Base-by-base conservation (phyloP, 805 yeast species). In the Starmera quercuum region DNA sequence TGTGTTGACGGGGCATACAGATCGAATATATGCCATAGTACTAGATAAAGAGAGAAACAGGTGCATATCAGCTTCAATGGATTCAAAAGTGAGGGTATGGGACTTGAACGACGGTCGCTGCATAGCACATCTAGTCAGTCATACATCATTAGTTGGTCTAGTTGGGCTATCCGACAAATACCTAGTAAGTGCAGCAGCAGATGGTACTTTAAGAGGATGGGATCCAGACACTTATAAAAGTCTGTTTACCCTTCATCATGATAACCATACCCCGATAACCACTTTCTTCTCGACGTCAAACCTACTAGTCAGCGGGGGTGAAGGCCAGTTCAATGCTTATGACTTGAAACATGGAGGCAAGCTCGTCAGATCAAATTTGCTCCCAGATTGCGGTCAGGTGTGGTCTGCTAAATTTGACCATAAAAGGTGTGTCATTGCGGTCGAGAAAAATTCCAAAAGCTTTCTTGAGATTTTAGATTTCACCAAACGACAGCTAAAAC, bases 151-250 rank as follows among this genome's bases (percentile, higher is more conserved):
- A 15, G 98, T 92, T 12, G 98, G 97, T 0, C 63, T 92, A 29
- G 65, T 90, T 19, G 85, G 84, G 29, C 69, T 88, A 7, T 77
- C 86, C 6, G 78, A 81, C 18, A 76, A 80, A 23, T 78, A 75
- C 31, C 64, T 92, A 10, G 95, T 90, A 2, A 82, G 95, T 29
- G 98, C 96, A 0, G 97, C 97, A 3, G 97, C 97, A 0, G 98
- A 92, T 56, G 75, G 92, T 4, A 80, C 96, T 0, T 66, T 92
- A 27, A 70, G 97, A 33, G 80, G 90, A 2, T 92, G 98, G 98
- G 83, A 92, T 51, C 92, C 96, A 2, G 74, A 74, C 19, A 72
- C 78, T 7, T 87, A 84, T 20, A 69, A 70, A 15, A 74, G 83
- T 27, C 63, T 66, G 32, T 74, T 75, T 50, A 74, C 82, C 31